Evolutionary conservation across 306 rosid species (phyloP).

Genomic region (Lagenaria siceraria): DNA sequence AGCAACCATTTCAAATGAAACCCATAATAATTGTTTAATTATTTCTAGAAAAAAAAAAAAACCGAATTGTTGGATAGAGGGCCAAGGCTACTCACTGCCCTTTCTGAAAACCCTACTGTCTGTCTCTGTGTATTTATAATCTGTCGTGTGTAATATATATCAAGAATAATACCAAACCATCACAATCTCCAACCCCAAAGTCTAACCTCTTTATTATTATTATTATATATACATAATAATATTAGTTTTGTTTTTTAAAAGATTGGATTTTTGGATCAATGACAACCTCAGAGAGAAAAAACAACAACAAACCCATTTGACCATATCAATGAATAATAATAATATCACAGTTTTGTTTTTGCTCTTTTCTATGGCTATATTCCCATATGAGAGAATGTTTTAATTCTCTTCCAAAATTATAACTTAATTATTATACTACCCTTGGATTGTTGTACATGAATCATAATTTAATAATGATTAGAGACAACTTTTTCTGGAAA

Average conservation of each 20-base stretch:
- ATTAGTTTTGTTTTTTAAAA: neutral
- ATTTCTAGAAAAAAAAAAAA: neutral
- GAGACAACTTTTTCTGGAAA: too few relatives aligned
- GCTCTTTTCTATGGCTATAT: neutral
- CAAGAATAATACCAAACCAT: conserved; percentile 3
- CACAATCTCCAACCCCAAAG: conserved; percentile 3
- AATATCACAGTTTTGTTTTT: neutral
- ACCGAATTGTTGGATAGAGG: neutral
- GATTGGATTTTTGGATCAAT: neutral
- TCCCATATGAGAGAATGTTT: too few relatives aligned
- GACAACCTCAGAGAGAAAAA: neutral
- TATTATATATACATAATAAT: too few relatives aligned
- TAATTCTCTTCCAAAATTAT: too few relatives aligned
- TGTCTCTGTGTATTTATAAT: conserved; percentile 11
- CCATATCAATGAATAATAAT: neutral
- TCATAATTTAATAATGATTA: too few relatives aligned
- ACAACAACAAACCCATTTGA: neutral
- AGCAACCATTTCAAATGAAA: neutral
- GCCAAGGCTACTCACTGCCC: neutral
- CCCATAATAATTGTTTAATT: neutral
- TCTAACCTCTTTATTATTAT: neutral
- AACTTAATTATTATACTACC: too few relatives aligned
- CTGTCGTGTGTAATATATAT: neutral
- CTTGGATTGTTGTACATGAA: too few relatives aligned
- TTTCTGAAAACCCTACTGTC: conserved; percentile 12